Evolutionary conservation across 495 filamentous ascomycete species (phyloP).

Genomic region (Massariosphaeria phaeospora): DNA sequence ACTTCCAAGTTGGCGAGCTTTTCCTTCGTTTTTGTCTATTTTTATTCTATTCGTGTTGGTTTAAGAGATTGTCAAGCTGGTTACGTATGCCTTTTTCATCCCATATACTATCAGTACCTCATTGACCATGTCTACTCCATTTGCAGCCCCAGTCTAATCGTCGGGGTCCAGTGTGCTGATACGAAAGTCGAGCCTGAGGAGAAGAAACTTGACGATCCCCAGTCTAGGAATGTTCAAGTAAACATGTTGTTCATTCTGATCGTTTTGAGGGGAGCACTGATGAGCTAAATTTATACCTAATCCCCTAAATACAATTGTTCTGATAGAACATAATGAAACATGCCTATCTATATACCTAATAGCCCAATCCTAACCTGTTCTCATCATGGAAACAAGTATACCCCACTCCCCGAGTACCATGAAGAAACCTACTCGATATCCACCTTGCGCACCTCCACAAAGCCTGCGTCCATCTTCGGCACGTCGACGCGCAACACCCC

Average conservation of each 20-base stretch:
- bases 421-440: slow-evolving; percentile 53
- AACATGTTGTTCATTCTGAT: no score
- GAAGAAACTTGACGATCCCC: slow-evolving; percentile 6
- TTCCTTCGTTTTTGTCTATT: neutral
- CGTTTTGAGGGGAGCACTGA: no score
- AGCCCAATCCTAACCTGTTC: no score
- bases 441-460: slow-evolving; percentile 56
- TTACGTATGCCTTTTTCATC: slow-evolving; percentile 3
- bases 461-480: slow-evolving; percentile 60
- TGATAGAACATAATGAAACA: no score
- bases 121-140: slow-evolving; percentile 9
- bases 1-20: neutral
- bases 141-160: neutral
- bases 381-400: no score
- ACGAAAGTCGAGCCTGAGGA: slow-evolving; percentile 2
- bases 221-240: no score
- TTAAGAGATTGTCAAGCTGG: neutral
- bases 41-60: neutral
- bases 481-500: slow-evolving; percentile 56
- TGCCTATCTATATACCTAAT: no score
- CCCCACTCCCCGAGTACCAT: no score
- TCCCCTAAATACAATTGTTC: no score
- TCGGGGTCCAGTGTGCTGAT: slow-evolving; percentile 3
- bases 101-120: slow-evolving; percentile 1
- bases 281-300: no score